A percentile compares a stretch with the other conserved stretches of the same genome.
Evolutionary conservation across 495 filamentous ascomycete species (phyloP).

Genomic region (Neurospora africana): DNA sequence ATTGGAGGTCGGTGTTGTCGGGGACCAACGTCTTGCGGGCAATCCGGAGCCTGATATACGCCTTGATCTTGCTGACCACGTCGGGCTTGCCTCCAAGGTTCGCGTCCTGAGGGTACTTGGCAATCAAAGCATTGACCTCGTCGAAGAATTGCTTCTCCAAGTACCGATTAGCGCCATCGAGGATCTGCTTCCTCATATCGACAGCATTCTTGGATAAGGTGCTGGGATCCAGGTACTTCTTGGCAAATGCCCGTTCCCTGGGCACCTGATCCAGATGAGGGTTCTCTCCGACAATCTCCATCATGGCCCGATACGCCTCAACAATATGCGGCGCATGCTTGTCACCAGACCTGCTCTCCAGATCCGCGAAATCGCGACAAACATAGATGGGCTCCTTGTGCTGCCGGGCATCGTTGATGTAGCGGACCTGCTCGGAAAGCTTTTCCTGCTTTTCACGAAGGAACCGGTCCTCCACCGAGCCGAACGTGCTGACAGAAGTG

Average conservation of each 20-base stretch:
- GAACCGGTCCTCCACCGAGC: conserved; percentile 58
- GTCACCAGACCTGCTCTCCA: conserved; percentile 58
- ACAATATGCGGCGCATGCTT: conserved; percentile 56
- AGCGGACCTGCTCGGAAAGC: conserved; percentile 64
- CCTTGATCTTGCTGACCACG: conserved; percentile 78
- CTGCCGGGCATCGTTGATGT: conserved; percentile 64
- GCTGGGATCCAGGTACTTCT: conserved; percentile 60
- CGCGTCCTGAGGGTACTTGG: conserved; percentile 77
- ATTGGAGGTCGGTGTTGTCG: conserved; percentile 62
- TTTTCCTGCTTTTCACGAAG: conserved; percentile 68
- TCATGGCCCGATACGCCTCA: conserved; percentile 68
- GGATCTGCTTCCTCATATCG: conserved; percentile 58
- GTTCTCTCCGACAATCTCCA: conserved; percentile 59
- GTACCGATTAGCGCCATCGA: conserved; percentile 64
- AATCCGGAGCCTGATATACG: conserved; percentile 71
- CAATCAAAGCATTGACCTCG: conserved; percentile 62
- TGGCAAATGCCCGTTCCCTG: conserved; percentile 66
- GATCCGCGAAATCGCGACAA: conserved; percentile 56
- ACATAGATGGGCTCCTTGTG: conserved; percentile 54
- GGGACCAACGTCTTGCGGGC: conserved; percentile 67
- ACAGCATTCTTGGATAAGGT: conserved; percentile 49
- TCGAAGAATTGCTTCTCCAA: conserved; percentile 65
- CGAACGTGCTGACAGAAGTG: conserved; percentile 19
- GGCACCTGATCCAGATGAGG: conserved; percentile 44
- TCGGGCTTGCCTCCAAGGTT: conserved; percentile 83